Conservation (phyloP, 495 filamentous ascomycete genomes). For the Daldinia caldariorum region DNA sequence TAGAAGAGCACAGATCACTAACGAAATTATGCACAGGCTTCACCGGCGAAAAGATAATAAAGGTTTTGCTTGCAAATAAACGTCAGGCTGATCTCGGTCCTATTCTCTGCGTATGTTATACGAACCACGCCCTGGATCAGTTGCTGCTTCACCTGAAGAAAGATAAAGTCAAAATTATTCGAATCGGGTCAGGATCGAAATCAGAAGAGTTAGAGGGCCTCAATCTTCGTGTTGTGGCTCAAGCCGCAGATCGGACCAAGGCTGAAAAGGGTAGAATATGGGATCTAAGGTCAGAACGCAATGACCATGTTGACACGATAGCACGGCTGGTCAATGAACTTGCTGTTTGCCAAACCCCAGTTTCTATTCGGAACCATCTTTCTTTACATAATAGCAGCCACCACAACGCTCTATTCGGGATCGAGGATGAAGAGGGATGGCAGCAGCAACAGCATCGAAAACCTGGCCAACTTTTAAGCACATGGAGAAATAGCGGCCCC, state of each 20-base stretch:
- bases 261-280: conserved; percentile 41
- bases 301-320: conserved; percentile 1
- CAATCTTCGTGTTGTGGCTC: conserved; percentile 58
- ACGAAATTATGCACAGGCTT: conserved; percentile 43
- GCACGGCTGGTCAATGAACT: conserved; percentile 23
- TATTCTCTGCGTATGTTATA: conserved; percentile 73
- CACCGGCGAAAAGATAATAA: conserved; percentile 57
- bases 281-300: conserved; percentile 13
- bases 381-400: conserved; percentile 12
- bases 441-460: conserved; percentile 25
- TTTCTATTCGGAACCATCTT: conserved; percentile 26
- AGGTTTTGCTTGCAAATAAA: conserved; percentile 70
- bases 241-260: conserved; percentile 42
- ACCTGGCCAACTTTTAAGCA: conserved; percentile 26
- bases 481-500: conserved; percentile 31
- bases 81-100: conserved; percentile 63
- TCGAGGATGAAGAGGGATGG: conserved; percentile 37
- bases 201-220: conserved; percentile 61
- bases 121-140: conserved; percentile 80
- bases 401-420: conserved; percentile 46
- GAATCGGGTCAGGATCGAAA: conserved; percentile 74
- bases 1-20: neutral
- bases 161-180: conserved; percentile 68
- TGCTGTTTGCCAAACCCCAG: conserved; percentile 18
- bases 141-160: conserved; percentile 71